phyloP scores from a whole-genome alignment of 192 early-diverging fungal species.

The Backusella liffmaniae region DNA sequence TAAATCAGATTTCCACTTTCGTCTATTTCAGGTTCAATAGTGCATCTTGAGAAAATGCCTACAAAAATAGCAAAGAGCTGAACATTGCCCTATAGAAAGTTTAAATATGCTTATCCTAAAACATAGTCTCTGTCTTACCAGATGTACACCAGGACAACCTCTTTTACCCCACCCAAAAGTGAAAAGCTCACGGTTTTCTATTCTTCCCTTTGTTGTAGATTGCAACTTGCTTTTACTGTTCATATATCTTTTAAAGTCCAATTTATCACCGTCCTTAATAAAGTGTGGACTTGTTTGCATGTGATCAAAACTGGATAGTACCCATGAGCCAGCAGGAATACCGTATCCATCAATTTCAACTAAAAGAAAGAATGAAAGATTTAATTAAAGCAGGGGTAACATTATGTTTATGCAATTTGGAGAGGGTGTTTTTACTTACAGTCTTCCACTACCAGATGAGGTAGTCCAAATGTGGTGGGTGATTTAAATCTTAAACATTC shows the following conservation, averaged over 20 bases:
- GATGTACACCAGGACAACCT: background rate
- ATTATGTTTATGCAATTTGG: background rate
- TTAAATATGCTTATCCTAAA: background rate
- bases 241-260: background rate
- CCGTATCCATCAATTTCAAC: background rate
- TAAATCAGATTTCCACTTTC: background rate
- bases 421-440: background rate
- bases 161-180: background rate
- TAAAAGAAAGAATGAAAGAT: background rate
- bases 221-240: background rate
- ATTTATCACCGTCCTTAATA: background rate
- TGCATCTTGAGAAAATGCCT: background rate
- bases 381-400: background rate
- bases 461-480: background rate
- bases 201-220: constrained; percentile 1
- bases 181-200: background rate
- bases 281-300: background rate
- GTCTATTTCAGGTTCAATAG: background rate
- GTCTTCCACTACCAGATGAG: background rate
- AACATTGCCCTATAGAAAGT: background rate
- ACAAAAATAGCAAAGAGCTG: background rate
- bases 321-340: background rate
- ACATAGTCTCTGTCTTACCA: background rate
- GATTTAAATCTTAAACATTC: background rate
- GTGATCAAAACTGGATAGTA: background rate